Evolutionary conservation across 139 green algal genomes (phyloP).

Genomic region (Penium margaritaceum): DNA sequence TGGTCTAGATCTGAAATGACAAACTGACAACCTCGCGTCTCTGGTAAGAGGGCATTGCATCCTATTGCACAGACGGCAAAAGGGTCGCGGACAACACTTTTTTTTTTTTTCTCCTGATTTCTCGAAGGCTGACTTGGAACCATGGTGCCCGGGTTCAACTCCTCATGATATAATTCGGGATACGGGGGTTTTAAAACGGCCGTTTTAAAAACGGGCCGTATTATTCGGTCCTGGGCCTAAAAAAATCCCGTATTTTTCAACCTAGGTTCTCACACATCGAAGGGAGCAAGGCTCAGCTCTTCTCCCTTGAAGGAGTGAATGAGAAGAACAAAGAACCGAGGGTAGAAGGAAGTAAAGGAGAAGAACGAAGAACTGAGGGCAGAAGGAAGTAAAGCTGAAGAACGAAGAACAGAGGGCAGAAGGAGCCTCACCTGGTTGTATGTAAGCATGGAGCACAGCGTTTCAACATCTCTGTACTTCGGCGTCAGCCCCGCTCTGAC

Average conservation of each 20-base stretch:
- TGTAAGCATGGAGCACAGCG: slow-evolving; percentile 80
- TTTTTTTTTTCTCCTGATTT: no score
- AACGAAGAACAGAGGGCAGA: not conserved
- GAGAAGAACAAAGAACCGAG: not conserved
- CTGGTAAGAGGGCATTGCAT: no score
- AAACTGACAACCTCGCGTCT: no score
- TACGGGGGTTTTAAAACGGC: no score
- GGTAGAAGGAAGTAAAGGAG: not conserved
- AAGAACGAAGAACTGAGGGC: not conserved
- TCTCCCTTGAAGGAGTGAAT: not conserved
- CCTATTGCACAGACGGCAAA: no score
- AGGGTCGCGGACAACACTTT: no score
- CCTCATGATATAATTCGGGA: no score
- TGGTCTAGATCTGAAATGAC: no score
- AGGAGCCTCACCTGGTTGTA: slow-evolving; percentile 61
- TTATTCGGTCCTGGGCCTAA: no score
- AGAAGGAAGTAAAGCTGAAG: not conserved
- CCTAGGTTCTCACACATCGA: not conserved
- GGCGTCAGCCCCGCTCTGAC: slow-evolving; percentile 89
- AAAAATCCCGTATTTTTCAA: not conserved
- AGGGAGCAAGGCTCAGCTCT: not conserved
- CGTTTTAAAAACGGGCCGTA: no score
- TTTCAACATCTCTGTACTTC: slow-evolving; percentile 74
- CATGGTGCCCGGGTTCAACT: no score
- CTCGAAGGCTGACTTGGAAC: no score